These are phyloP conservation scores for Aegilops umbellulata DNA, from an alignment of 176 grass and related monocot species.

Conservation along the genomic window DNA sequence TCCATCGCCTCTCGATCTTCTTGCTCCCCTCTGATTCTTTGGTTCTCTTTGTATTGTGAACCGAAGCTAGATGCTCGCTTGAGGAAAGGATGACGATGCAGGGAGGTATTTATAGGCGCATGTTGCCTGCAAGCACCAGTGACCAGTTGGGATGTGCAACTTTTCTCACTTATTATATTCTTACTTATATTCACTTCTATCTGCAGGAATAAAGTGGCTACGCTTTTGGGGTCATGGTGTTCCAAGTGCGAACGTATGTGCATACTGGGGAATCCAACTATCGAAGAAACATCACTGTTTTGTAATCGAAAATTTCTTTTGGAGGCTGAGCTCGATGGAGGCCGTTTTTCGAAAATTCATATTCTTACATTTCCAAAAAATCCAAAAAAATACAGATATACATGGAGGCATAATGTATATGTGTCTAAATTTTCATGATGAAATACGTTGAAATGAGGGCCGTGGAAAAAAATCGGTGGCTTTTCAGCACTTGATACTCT, in stretches of 20 bases:
- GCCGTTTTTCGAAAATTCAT: too few relatives aligned
- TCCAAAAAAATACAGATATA: too few relatives aligned
- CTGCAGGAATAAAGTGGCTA: constrained; percentile 1
- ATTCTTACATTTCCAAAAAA: too few relatives aligned
- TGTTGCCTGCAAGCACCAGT: not conserved
- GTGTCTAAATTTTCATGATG: too few relatives aligned
- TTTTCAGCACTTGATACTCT: too few relatives aligned
- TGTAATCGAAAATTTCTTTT: too few relatives aligned
- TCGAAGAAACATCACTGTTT: too few relatives aligned
- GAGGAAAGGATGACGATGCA: not conserved
- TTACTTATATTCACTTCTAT: not conserved
- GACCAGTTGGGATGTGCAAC: not conserved
- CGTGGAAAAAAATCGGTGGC: too few relatives aligned
- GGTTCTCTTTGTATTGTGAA: not conserved
- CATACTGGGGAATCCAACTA: not conserved
- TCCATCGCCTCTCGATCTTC: constrained; percentile 18
- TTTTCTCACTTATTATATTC: too few relatives aligned
- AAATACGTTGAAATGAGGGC: too few relatives aligned
- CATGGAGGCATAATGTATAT: too few relatives aligned
- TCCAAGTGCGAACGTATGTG: not conserved
- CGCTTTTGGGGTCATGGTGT: not conserved
- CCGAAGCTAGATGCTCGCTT: not conserved
- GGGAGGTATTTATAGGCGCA: constrained; percentile 30
- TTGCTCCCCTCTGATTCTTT: not conserved
- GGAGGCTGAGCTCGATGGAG: too few relatives aligned